Base-by-base conservation (phyloP, 768 basidiomycete genomes). In the Rickenella mellea region DNA sequence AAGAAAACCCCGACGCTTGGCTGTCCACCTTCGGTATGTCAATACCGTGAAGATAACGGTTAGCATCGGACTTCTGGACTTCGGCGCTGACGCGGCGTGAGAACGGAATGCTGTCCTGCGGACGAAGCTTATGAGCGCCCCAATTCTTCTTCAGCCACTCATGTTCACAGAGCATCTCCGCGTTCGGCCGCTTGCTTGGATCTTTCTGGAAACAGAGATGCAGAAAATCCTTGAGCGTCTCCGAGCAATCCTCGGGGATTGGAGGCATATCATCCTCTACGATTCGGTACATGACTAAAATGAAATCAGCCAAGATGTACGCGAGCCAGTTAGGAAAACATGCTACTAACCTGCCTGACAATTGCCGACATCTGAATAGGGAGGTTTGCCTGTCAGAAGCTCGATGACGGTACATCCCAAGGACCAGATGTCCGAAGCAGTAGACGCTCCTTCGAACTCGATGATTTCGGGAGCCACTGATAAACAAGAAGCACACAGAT, bases 401-500 rank as follows among this genome's bases (percentile, higher is more conserved):
- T 99, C 94, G 51, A 94, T 80, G 51, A 97, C 80, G 3, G 94
- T 97, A 56, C 93, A 96, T 1, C 80, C 94, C 48, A 99, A 62
- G 0, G 91, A 94, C 92, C 92, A 96, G 26, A 96, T 93, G 57
- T 96, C 92, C 21, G 88, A 83, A 53, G 91, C 91, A 0, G 83
- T 71, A n/a, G 87, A 84, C 6, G 94, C 88, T 3, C 93, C 93
- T 58, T 91, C 84, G 42, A 98, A 74, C 57, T 91, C 83, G 48
- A 99, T 98, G 39, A 97, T 88, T 62, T 99, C 94, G 2, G 94
- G 94, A 9, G 93, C 93, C 92, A 99, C 69, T 71, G 46, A 8
- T 27, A 44, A 27, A 11, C 32, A 27, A n/a, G n/a, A n/a, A n/a
- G n/a, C n/a, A n/a, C n/a, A n/a, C n/a, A n/a, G n/a, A n/a, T n/a